Evolutionary conservation across 2,329 filamentous ascomycete genomes (phyloP).

Genomic region (Hortaea werneckii): DNA sequence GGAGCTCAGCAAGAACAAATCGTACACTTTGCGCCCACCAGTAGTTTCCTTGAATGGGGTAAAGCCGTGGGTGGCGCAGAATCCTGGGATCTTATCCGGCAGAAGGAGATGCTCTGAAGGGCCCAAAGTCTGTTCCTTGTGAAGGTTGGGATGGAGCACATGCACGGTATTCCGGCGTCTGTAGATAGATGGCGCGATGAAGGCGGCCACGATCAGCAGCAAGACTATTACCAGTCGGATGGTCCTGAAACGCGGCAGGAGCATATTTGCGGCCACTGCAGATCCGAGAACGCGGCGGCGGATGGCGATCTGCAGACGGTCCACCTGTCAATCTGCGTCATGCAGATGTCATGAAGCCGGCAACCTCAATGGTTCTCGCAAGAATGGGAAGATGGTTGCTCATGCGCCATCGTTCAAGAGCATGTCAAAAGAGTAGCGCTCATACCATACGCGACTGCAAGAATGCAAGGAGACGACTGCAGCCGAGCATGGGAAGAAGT

Average conservation of each 20-base stretch:
- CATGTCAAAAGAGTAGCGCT: too few relatives aligned
- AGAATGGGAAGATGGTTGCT: too few relatives aligned
- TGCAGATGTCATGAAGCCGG: too few relatives aligned
- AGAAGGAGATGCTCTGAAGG: conserved; percentile 4
- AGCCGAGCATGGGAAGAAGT: too few relatives aligned
- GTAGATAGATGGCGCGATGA: background rate
- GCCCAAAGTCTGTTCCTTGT: conserved; percentile 2
- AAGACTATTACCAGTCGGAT: background rate
- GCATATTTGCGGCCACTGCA: background rate
- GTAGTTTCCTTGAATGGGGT: background rate
- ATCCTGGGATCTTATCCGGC: conserved; percentile 4
- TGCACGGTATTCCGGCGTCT: background rate
- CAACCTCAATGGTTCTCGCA: too few relatives aligned
- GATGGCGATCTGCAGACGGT: too few relatives aligned
- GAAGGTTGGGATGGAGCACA: conserved; percentile 6
- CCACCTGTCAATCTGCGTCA: too few relatives aligned
- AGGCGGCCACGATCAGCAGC: background rate
- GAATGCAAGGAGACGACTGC: too few relatives aligned
- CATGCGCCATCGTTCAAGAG: too few relatives aligned
- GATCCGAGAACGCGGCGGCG: too few relatives aligned
- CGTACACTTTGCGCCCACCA: conserved; percentile 44
- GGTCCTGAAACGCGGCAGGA: background rate
- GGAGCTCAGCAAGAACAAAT: conserved; percentile 52
- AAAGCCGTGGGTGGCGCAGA: conserved; percentile 11
- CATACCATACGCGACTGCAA: too few relatives aligned